These are phyloP conservation scores for Mycena albidolilacea DNA, from an alignment of 768 basidiomycete species.

Conservation along the genomic window DNA sequence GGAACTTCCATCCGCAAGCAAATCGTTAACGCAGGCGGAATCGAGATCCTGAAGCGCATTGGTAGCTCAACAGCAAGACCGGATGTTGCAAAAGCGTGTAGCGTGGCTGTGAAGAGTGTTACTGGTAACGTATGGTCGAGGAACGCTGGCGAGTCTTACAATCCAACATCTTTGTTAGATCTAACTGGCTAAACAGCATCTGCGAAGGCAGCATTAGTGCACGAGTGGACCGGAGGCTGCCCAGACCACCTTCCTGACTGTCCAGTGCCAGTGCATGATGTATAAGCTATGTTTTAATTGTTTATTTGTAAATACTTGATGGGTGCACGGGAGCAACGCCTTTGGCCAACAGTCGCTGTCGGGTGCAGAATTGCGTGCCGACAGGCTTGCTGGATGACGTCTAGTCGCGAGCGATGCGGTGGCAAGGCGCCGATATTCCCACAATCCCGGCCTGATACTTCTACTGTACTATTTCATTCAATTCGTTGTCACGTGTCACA, in stretches of 20 bases:
- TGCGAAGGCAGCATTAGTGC: constrained; percentile 37
- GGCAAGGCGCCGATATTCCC: no score
- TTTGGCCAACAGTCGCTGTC: no score
- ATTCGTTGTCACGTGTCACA: no score
- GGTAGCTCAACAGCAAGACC: constrained; percentile 22
- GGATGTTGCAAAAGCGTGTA: constrained; percentile 45
- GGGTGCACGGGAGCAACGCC: no score
- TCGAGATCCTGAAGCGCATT: constrained; percentile 44
- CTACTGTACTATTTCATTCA: no score
- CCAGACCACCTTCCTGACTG: constrained; percentile 27
- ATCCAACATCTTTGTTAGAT: background rate
- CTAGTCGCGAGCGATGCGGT: no score
- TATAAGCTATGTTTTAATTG: background rate
- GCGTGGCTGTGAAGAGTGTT: constrained; percentile 43
- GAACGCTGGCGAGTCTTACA: constrained; percentile 40
- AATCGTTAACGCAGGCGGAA: constrained; percentile 46
- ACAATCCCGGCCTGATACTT: no score
- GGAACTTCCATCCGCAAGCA: constrained; percentile 45
- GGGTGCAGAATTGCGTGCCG: no score
- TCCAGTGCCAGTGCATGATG: background rate
- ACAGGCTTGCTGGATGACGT: no score
- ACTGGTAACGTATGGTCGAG: constrained; percentile 46
- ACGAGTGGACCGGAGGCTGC: constrained; percentile 35
- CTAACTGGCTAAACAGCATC: constrained; percentile 6
- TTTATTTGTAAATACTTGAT: no score